A percentile compares a stretch with the other conserved stretches of the same genome.
These are phyloP conservation scores for Globisporangium paroecandrum DNA, from an alignment of 352 stramenopile genomes.

Conservation along the genomic window DNA sequence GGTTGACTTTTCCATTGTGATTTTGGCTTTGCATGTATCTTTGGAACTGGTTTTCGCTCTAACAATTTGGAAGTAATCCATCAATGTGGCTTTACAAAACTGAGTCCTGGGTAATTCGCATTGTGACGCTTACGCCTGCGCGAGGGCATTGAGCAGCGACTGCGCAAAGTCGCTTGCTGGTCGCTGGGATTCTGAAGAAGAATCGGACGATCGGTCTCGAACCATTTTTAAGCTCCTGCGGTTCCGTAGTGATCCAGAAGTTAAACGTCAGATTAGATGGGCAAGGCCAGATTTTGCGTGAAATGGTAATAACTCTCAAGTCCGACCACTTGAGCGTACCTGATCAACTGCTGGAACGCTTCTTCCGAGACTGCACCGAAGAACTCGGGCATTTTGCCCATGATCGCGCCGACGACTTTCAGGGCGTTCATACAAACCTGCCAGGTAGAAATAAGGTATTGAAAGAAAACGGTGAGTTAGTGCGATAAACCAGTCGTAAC, in stretches of 20 bases:
- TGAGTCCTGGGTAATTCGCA: neutral
- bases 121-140: neutral
- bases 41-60: neutral
- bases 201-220: constrained; percentile 23
- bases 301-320: too few species aligned
- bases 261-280: neutral
- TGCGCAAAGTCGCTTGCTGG: constrained; percentile 40
- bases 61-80: neutral
- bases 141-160: constrained; percentile 42
- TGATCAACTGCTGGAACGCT: constrained; percentile 28
- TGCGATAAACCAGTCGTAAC: neutral
- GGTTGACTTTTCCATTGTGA: neutral
- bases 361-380: constrained; percentile 24
- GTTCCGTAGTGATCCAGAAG: neutral
- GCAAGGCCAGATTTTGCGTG: neutral
- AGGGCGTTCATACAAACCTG: constrained; percentile 52
- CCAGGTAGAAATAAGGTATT: neutral
- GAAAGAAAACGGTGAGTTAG: neutral
- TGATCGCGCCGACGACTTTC: constrained; percentile 52
- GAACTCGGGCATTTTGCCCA: constrained; percentile 46
- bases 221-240: constrained; percentile 34
- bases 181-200: constrained; percentile 6
- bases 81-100: neutral
- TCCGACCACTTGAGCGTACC: constrained; percentile 16
- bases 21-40: neutral